Percentiles rank a stretch among this genome's conserved stretches.
phyloP scores from a whole-genome alignment of 2,329 filamentous ascomycete species.

The Nemania sp. region DNA sequence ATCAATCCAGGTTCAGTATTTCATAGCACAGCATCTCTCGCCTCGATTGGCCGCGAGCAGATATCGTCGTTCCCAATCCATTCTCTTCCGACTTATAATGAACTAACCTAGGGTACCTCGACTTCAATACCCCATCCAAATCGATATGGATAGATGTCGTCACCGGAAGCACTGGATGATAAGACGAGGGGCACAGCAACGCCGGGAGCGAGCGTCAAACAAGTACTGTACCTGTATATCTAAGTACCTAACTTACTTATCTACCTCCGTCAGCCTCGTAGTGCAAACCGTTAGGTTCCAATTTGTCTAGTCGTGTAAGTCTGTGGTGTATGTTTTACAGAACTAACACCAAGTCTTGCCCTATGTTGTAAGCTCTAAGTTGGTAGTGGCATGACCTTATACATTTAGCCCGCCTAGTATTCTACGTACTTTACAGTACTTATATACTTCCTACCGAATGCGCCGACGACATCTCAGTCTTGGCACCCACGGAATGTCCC shows the following conservation, averaged over 20 bases:
- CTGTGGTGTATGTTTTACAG: not conserved
- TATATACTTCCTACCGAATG: not conserved
- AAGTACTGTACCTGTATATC: constrained; percentile 3
- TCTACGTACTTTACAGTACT: too few relatives aligned
- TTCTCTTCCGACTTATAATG: constrained; percentile 4
- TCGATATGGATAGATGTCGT: constrained; percentile 8
- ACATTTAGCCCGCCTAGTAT: too few relatives aligned
- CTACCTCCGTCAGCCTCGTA: too few relatives aligned
- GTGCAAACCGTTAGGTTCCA: too few relatives aligned
- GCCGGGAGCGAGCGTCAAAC: not conserved
- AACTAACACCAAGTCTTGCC: constrained; percentile 12
- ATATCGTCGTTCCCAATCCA: constrained; percentile 6
- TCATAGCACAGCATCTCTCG: not conserved
- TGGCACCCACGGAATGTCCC: constrained; percentile 19
- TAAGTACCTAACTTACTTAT: too few relatives aligned
- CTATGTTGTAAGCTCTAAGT: constrained; percentile 21
- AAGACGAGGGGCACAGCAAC: not conserved
- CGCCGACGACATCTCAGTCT: not conserved
- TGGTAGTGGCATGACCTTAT: constrained; percentile 5
- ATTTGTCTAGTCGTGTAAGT: too few relatives aligned
- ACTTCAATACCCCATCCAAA: not conserved
- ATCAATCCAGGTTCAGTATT: too few relatives aligned
- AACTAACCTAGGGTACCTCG: not conserved
- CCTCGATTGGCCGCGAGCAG: not conserved
- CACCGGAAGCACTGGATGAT: constrained; percentile 5